These are phyloP conservation scores for Colletotrichum viniferum DNA, from an alignment of 2,329 filamentous ascomycete genomes.

Conservation along the genomic window DNA sequence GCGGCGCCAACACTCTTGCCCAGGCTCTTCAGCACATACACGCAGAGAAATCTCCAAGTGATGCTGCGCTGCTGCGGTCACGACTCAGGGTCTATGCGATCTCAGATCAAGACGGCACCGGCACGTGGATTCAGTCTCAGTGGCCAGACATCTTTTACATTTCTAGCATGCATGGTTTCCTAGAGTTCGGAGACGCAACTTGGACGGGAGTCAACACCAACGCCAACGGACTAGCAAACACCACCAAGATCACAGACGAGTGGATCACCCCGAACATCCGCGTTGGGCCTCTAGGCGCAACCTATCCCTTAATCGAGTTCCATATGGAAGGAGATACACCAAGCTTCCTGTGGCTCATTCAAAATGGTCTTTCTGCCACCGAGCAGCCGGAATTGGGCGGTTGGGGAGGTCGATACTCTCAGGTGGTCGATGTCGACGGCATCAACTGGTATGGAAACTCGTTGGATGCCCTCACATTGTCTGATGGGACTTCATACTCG, in stretches of 20 bases:
- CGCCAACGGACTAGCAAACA: constrained; percentile 44
- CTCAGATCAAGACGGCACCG: constrained; percentile 63
- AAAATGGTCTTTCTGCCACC: constrained; percentile 49
- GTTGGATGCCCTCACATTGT: not conserved
- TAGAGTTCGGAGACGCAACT: constrained; percentile 55
- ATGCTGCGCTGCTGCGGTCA: constrained; percentile 38
- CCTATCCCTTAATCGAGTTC: constrained; percentile 51
- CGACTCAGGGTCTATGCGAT: constrained; percentile 59
- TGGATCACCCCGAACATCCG: constrained; percentile 61
- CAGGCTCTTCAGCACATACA: constrained; percentile 40
- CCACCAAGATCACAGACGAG: constrained; percentile 44
- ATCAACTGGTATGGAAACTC: not conserved
- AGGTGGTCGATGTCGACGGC: constrained; percentile 30
- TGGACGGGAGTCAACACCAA: constrained; percentile 58
- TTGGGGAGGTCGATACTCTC: constrained; percentile 52
- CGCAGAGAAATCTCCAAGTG: constrained; percentile 34
- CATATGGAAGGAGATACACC: constrained; percentile 60
- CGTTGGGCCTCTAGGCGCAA: constrained; percentile 45
- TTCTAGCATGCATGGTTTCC: constrained; percentile 58
- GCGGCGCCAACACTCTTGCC: constrained; percentile 56
- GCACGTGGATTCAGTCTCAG: constrained; percentile 56
- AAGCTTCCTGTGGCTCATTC: constrained; percentile 52
- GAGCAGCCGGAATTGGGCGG: constrained; percentile 51
- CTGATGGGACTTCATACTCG: not conserved
- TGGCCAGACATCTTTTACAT: constrained; percentile 63